Base-by-base conservation (phyloP, 1,284 basidiomycete genomes). In the Ustilago loliicola region DNA sequence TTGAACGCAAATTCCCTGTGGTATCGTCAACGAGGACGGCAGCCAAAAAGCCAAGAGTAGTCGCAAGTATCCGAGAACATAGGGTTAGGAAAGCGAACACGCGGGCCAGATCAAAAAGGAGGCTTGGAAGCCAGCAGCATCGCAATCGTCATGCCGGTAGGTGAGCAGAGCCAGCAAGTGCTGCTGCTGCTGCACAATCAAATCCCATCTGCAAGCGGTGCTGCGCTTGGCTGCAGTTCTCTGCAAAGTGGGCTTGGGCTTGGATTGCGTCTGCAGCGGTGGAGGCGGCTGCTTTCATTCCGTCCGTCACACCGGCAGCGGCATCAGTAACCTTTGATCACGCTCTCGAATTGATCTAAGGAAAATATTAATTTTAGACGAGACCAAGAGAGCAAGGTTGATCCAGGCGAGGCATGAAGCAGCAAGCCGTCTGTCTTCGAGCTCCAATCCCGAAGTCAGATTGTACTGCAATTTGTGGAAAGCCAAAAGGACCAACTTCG, bases 131-230 rank as follows among this genome's bases (percentile, higher is more conserved):
- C n/a, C 17, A n/a, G 23, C 36, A 47, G 45, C 23, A 23, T 21
- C 45, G 36, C 36, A 7, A 38, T 8, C 36, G 36, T 10, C 9
- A 7, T 38, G 36, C 36, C 15, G 36, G 36, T 11, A 38, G 13
- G 36, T n/a, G n/a, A 15, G 32, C 32, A 34, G 25, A 50, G 21
- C 10, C 21, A 50, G 47, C 3, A 4, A 50, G 47, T 55, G 36
- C 53, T 45, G 42, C 21, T 21, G 52, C 5, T 48, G 23, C 15
- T 55, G 21, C 36, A 34, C 9, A 15, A 23, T 19, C 53, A 55
- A 55, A 55, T 55, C 53, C 53, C 53, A 55, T 40, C 53, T 55
- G 53, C 53, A 55, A 29, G 48, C 11, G 48, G 27, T 45, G n/a
- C 42, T 9, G n/a, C 2, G 42, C 42, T 45, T 38, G 36, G 42